phyloP scores from a whole-genome alignment of 2,329 filamentous ascomycete genomes.

The Aspergillus quadricinctus region DNA sequence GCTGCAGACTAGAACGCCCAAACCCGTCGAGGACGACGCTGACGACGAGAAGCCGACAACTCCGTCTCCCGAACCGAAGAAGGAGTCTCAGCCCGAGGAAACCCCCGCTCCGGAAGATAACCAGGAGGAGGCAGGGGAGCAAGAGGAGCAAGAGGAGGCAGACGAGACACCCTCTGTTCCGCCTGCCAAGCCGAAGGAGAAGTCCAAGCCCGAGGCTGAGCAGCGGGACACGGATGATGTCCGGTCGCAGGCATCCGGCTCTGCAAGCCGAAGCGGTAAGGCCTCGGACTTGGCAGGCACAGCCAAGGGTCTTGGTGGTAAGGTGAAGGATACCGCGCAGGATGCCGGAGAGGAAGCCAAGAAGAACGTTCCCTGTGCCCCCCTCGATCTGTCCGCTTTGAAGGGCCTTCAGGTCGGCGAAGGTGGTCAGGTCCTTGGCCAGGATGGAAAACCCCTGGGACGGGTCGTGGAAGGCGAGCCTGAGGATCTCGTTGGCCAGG shows the following conservation, averaged over 20 bases:
- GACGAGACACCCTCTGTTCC: no score
- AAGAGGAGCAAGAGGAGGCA: no score
- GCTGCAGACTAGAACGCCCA: slow-evolving; percentile 19
- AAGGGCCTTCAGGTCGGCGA: slow-evolving; percentile 38
- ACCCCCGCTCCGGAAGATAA: not conserved
- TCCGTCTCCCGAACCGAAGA: slow-evolving; percentile 21
- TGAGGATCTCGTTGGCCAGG: slow-evolving; percentile 38
- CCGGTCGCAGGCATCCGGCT: slow-evolving; percentile 26
- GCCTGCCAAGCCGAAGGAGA: not conserved
- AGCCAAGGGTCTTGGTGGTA: slow-evolving; percentile 12
- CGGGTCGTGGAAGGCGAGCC: slow-evolving; percentile 39
- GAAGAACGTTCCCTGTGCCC: not conserved
- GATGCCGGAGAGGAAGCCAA: slow-evolving; percentile 19
- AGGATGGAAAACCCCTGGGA: slow-evolving; percentile 34
- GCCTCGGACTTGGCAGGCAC: slow-evolving; percentile 15
- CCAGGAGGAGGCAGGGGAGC: not conserved
- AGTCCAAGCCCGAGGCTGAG: slow-evolving; percentile 10
- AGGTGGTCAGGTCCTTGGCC: slow-evolving; percentile 33
- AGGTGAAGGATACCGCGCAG: slow-evolving; percentile 14
- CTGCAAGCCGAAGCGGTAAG: slow-evolving; percentile 13
- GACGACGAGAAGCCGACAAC: slow-evolving; percentile 15
- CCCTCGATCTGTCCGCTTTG: slow-evolving; percentile 29
- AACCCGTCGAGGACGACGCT: slow-evolving; percentile 16
- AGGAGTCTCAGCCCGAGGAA: slow-evolving; percentile 5
- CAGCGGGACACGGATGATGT: slow-evolving; percentile 23